Conservation (phyloP, 2,329 filamentous ascomycete species). For the Knufia fluminis region DNA sequence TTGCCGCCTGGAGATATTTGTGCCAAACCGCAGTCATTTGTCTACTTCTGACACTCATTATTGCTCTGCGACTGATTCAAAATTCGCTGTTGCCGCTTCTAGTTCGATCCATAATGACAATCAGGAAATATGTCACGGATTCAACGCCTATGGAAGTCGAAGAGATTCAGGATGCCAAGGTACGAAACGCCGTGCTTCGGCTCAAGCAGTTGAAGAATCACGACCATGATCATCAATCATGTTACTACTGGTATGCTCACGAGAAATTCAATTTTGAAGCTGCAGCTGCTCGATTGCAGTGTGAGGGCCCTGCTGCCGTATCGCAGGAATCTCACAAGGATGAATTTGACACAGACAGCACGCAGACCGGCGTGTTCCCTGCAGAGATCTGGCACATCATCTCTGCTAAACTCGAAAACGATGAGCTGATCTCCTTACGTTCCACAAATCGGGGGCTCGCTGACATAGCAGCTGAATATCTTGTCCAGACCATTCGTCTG, state of each 20-base stretch:
- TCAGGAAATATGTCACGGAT: neutral
- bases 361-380: constrained; percentile 15
- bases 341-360: neutral
- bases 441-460: constrained; percentile 14
- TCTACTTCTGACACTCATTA: neutral
- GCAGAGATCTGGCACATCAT: constrained; percentile 21
- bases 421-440: constrained; percentile 15
- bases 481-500: constrained; percentile 19
- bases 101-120: neutral
- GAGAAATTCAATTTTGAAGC: constrained; percentile 3
- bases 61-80: neutral
- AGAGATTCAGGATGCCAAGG: neutral
- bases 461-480: constrained; percentile 19
- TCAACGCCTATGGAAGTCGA: neutral
- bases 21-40: neutral
- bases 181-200: neutral
- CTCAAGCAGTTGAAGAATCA: neutral
- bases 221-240: neutral
- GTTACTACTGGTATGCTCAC: neutral
- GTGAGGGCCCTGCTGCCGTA: neutral
- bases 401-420: constrained; percentile 15
- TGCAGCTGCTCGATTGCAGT: neutral
- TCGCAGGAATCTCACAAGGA: neutral
- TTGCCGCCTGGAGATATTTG: neutral
- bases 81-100: neutral